Evolutionary conservation across 108 stramenopile species (phyloP), one percentile per base, ranked within the genome.

Genomic region (Stephanodiscus triporus): DNA sequence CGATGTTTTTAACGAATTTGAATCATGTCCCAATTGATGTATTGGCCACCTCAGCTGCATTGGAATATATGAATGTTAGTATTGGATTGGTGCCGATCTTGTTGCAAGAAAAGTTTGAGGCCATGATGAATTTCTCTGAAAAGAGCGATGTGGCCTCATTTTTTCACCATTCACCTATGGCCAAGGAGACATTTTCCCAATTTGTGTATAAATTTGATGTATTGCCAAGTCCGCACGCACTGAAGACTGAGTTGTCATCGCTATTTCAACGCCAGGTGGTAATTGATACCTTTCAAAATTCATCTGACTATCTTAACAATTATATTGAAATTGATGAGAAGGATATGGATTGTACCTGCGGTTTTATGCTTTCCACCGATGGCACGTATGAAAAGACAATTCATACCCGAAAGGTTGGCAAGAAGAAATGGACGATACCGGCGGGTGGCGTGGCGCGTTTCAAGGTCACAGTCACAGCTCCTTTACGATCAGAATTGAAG

Each of bases 361-460:
- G 89, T 1, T 50, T 93, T 7, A 69, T 89, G 20, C 30, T 89
- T 17, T 88, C 92, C 29, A 78, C 57, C 34, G 89, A 93, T 57
- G 81, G 79, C 37, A 78, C 60, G n/a, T 61, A 64, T 30, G 42
- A 45, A n/a, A 64, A 79, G 8, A 38, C 26, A 3, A 32, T 83
- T n/a, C 60, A 55, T 1, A 70, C 78, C 29, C 81, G 83, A 63
- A 30, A 68, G 45, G 51, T 56, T 43, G 51, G 45, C 14, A 50
- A 50, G 30, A 74, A 56, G 59, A 76, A 45, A n/a, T 65, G 88
- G 43, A 65, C 59, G 55, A 83, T 94, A 24, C 91, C 93, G 42
- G 88, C 93, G 14, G 89, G 89, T 11, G 89, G 85, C 20, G 70
- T 72, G 34, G 88, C 82, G 37, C 78, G 89, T 29, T 91, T 91